Evolutionary conservation across 768 basidiomycete genomes (phyloP).

Genomic region (Kwoniella europaea): DNA sequence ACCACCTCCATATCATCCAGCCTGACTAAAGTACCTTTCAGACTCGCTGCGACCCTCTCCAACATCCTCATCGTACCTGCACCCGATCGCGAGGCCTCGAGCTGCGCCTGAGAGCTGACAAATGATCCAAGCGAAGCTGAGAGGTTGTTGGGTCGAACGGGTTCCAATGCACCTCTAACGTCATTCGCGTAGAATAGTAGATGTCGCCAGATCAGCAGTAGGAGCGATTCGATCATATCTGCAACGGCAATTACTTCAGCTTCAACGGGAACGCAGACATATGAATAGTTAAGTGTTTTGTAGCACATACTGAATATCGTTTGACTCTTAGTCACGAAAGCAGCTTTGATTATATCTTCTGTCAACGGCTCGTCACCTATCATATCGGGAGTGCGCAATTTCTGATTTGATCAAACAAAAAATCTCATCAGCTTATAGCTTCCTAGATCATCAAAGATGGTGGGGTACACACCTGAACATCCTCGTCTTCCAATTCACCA

Average conservation of each 20-base stretch:
- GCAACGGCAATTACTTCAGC: background rate
- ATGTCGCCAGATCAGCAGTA: conserved; percentile 51
- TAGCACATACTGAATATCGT: conserved; percentile 42
- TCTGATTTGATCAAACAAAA: conserved; percentile 9
- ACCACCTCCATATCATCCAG: conserved; percentile 46
- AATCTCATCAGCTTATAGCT: background rate
- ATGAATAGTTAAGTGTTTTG: background rate
- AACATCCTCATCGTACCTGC: conserved; percentile 26
- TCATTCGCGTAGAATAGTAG: conserved; percentile 51
- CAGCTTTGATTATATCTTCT: conserved; percentile 22
- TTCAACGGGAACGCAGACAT: background rate
- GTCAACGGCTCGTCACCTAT: conserved; percentile 21
- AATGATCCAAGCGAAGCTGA: conserved; percentile 35
- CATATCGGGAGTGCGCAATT: conserved; percentile 21
- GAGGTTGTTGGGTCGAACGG: conserved; percentile 43
- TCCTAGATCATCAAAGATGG: background rate
- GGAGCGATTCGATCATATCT: conserved; percentile 50
- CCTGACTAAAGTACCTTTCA: conserved; percentile 42
- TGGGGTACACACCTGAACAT: conserved; percentile 25
- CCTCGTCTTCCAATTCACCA: conserved; percentile 30
- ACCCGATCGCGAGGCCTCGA: conserved; percentile 30
- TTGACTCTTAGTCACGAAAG: conserved; percentile 30
- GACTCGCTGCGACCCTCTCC: conserved; percentile 30
- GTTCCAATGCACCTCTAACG: conserved; percentile 30
- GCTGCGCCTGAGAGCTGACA: conserved; percentile 24